Evolutionary conservation across 2,329 filamentous ascomycete species (phyloP), one percentile per base, ranked within the genome.

Genomic region (Sphaerulina populicola): DNA sequence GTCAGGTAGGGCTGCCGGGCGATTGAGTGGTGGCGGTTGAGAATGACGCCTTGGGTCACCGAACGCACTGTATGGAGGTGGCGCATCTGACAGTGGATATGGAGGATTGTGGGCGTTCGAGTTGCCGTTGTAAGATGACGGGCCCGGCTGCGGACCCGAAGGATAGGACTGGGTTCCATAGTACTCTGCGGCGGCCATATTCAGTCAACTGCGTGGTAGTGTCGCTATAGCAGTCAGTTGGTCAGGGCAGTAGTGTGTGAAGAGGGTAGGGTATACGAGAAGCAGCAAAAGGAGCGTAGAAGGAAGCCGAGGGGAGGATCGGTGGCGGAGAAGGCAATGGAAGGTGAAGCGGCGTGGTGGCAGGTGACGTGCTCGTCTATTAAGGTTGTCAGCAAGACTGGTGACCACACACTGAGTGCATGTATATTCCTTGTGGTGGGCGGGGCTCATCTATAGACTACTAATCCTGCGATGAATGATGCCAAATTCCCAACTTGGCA

Each of bases 171-270:
- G 39, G 14, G 15, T 27, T n/a, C 15, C 56, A 51, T 57, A 64
- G 54, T 63, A 64, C 10, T 64, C 62, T 45, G 62, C 62, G 31
- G 62, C 62, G 29, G 61, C 61, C 62, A 64, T 64, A 31, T 30
- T 49, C 49, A 31, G 44, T 35, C 23, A 27, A 27, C 23, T 23
- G 21, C 35, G n/a, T 29, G 21, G 6, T 21, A 12, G 31, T 12
- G 46, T 48, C 23, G 37, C 18, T n/a, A 27, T 23, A 37, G 15
- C 4, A 9, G 46, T 42, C 38, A 48, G 46, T 48, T 37, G 18
- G 14, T 48, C 37, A 47, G 18, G 45, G n/a, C 18, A 27, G 33
- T 31, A 27, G 33, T 8, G 14, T 23, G 23, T 27, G 27, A 8
- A 18, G 40, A n/a, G n/a, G n/a, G 7, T 39, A 2, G 31, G n/a